Evolutionary conservation across 2,329 filamentous ascomycete genomes (phyloP).

Genomic region (Bimuria novae-zelandiae): DNA sequence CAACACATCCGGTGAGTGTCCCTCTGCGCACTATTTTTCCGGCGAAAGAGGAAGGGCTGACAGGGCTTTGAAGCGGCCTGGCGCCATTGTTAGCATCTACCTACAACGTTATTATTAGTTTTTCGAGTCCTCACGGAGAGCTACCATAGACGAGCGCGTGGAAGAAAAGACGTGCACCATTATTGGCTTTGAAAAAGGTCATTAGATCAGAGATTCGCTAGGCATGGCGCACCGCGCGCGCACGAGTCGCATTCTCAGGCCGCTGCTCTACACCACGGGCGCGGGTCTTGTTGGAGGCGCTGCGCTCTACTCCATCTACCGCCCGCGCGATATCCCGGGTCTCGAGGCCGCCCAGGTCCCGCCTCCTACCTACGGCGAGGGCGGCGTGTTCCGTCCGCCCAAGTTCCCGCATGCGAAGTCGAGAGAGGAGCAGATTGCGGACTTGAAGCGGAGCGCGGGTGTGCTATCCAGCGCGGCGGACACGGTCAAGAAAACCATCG

Average conservation of each 20-base stretch:
- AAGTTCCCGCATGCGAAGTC: constrained; percentile 67
- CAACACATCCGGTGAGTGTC: constrained; percentile 10
- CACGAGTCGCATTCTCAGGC: constrained; percentile 57
- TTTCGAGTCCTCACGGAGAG: neutral
- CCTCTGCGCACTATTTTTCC: constrained; percentile 8
- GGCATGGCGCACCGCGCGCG: constrained; percentile 41
- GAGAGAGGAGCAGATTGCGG: constrained; percentile 67
- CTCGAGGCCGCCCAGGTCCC: constrained; percentile 70
- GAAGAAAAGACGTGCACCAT: neutral
- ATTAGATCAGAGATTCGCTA: neutral
- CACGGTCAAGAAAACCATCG: constrained; percentile 49
- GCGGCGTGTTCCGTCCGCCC: constrained; percentile 69
- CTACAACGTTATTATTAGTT: neutral
- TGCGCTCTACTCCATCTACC: constrained; percentile 66
- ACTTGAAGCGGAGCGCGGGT: constrained; percentile 60
- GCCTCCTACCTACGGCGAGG: constrained; percentile 70
- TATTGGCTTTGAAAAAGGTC: neutral
- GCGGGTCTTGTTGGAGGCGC: constrained; percentile 60
- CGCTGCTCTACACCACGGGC: constrained; percentile 63
- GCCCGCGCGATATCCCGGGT: constrained; percentile 73
- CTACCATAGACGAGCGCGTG: neutral
- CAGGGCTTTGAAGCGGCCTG: constrained; percentile 6
- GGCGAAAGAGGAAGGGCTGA: neutral
- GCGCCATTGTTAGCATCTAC: neutral
- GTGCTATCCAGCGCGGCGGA: constrained; percentile 32